Evolutionary conservation across 108 stramenopile species (phyloP).

Genomic region (Skeletonema marinoi): DNA sequence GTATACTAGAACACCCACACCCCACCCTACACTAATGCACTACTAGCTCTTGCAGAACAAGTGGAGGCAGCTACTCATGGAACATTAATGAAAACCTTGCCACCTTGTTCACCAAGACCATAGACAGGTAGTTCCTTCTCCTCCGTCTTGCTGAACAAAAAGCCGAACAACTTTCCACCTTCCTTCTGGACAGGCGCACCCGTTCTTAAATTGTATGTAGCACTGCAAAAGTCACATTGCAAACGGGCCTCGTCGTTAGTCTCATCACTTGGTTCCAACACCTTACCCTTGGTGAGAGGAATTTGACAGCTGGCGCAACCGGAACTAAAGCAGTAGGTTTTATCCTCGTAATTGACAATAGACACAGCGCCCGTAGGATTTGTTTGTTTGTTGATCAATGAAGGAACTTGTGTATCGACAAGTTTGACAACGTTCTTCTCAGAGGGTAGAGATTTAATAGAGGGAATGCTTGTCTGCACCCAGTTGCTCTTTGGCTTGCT

Average conservation of each 20-base stretch:
- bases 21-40: no score
- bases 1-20: no score
- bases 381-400: conserved; percentile 54
- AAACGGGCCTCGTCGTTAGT: conserved; percentile 43
- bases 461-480: conserved; percentile 43
- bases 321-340: conserved; percentile 66
- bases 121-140: conserved; percentile 53
- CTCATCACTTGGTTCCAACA: conserved; percentile 53
- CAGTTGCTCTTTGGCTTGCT: conserved; percentile 37
- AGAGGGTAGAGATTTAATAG: conserved; percentile 49
- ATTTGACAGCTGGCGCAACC: conserved; percentile 73
- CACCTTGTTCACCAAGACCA: conserved; percentile 75
- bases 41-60: not conserved
- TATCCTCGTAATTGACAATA: conserved; percentile 60
- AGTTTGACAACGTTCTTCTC: conserved; percentile 61
- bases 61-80: not conserved
- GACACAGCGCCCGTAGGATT: conserved; percentile 83
- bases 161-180: conserved; percentile 61
- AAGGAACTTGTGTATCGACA: conserved; percentile 59
- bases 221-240: conserved; percentile 64
- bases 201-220: conserved; percentile 75
- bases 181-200: conserved; percentile 53
- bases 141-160: conserved; percentile 48
- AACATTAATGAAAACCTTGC: conserved; percentile 64
- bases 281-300: conserved; percentile 75